These are phyloP conservation scores for Barnettozyma botsteinii DNA, from an alignment of 805 yeast species.

Conservation along the genomic window DNA sequence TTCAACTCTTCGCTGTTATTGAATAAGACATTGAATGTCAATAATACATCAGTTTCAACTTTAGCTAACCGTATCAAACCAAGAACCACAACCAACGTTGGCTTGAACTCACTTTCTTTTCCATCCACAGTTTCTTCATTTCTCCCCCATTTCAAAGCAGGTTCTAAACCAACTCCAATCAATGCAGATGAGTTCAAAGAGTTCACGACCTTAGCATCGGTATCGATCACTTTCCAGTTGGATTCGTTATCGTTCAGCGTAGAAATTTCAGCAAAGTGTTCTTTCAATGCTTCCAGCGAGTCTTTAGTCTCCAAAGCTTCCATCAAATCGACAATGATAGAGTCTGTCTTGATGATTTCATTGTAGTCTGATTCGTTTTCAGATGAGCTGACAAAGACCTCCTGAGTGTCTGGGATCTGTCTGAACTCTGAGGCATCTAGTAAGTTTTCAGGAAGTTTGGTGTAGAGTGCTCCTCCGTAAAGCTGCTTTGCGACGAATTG, in stretches of 20 bases:
- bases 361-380: slow-evolving; percentile 29
- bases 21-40: slow-evolving; percentile 58
- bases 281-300: slow-evolving; percentile 38
- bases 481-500: slow-evolving; percentile 28
- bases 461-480: slow-evolving; percentile 80
- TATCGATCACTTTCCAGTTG: slow-evolving; percentile 27
- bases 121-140: slow-evolving; percentile 14
- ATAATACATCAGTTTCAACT: slow-evolving; percentile 53
- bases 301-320: slow-evolving; percentile 41
- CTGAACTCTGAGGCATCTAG: slow-evolving; percentile 76
- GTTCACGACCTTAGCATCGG: slow-evolving; percentile 2
- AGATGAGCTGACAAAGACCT: slow-evolving; percentile 61
- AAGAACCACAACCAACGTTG: slow-evolving; percentile 45
- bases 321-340: slow-evolving; percentile 59
- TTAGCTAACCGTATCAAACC: slow-evolving; percentile 49
- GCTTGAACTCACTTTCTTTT: slow-evolving; percentile 19
- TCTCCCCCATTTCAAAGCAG: slow-evolving; percentile 50
- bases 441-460: slow-evolving; percentile 51
- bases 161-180: slow-evolving; percentile 34
- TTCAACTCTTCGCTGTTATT: slow-evolving; percentile 25
- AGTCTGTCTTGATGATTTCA: slow-evolving; percentile 38
- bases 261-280: slow-evolving; percentile 53
- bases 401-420: slow-evolving; percentile 91
- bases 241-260: slow-evolving; percentile 33
- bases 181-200: slow-evolving; percentile 11